Evolutionary conservation across 2,329 filamentous ascomycete genomes (phyloP), one percentile per base, ranked within the genome.

Genomic region (Ramichloridium luteum): DNA sequence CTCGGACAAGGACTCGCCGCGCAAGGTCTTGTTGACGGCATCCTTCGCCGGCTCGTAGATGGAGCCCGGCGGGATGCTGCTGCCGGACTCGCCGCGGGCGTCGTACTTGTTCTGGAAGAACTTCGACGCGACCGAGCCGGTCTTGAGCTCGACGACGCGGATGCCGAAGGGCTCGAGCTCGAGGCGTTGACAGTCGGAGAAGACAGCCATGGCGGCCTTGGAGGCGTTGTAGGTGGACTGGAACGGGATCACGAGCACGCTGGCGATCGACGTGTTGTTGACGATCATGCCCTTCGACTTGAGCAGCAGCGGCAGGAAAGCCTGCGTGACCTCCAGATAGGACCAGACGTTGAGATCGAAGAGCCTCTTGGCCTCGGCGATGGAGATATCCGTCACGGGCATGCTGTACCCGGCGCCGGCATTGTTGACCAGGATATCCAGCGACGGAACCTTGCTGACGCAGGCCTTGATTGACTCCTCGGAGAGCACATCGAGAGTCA

Each of bases 351-450:
- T 57, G 28, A 50, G 27, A n/a, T 57, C 53, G 39, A 46, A 55
- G 1, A 52, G 38, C 14, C 40, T 31, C 29, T 49, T 46, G 2
- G 46, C 50, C 12, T 41, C 31, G 1, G 36, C 26, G 6, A 55
- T 37, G 22, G 41, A 32, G 18, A 41, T 26, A 30, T 56, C 50
- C 16, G 46, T 13, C 13, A 53, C 23, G 1, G 53, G 51, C 30
- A 44, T 42, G n/a, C 27, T 47, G 47, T 56, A 59, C 11, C 48
- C 49, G 11, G 51, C 59, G 9, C 64, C 64, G 5, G 62, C 62
- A 48, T 66, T 66, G 36, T 66, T 66, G 25, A 66, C 54, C 29
- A 67, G 41, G 11, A 62, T 50, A 45, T 65, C 58, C 31, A 67
- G 44, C 9, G 10, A 34, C 3, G 44, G 32, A 15, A 61, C 41